These are phyloP conservation scores for Aspergillus egyptiacus DNA, from an alignment of 495 filamentous ascomycete genomes.

Conservation along the genomic window DNA sequence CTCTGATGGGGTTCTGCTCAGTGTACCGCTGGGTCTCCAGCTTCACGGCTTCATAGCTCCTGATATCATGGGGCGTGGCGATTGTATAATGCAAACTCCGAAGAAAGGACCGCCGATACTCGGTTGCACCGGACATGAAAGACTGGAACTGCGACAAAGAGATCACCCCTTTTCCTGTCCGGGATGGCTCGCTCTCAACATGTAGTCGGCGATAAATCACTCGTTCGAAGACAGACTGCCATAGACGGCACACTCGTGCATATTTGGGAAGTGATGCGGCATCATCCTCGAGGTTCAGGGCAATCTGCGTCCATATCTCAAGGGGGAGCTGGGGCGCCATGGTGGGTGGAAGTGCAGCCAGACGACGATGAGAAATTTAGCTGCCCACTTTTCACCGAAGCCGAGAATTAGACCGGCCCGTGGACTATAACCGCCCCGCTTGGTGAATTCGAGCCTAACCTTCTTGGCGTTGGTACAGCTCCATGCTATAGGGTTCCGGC, in stretches of 20 bases:
- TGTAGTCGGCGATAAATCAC: neutral
- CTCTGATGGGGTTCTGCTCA: slow-evolving; percentile 1
- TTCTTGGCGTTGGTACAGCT: too few species aligned
- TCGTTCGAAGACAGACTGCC: neutral
- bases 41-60: neutral
- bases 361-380: too few species aligned
- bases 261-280: neutral
- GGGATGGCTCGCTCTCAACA: neutral
- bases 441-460: too few species aligned
- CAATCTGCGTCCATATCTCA: neutral
- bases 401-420: too few species aligned
- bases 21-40: neutral
- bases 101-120: neutral
- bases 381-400: too few species aligned
- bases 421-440: too few species aligned
- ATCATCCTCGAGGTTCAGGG: neutral
- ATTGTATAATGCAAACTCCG: neutral
- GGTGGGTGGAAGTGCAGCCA: neutral
- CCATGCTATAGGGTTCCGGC: too few species aligned
- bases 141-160: neutral
- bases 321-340: neutral
- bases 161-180: neutral
- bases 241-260: neutral
- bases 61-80: neutral
- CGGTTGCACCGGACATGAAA: neutral